Percentiles rank a stretch among this genome's conserved stretches.
phyloP scores from a whole-genome alignment of 352 stramenopile genomes.

The Phytophthora colocasiae region DNA sequence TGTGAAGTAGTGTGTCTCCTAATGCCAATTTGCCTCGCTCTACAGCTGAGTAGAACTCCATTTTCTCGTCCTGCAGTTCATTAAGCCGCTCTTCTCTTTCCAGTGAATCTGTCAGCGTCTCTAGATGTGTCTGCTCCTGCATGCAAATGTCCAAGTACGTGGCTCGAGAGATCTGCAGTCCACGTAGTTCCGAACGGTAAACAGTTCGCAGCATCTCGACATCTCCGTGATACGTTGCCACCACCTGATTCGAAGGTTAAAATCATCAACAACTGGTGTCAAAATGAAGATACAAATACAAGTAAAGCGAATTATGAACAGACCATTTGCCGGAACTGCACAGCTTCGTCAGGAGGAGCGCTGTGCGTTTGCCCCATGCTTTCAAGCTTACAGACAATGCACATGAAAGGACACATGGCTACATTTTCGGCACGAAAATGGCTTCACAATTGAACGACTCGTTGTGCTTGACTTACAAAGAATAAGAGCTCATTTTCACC shows the following conservation, averaged over 20 bases:
- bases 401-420: conserved; percentile 9
- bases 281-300: not conserved
- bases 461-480: not conserved
- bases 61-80: conserved; percentile 74
- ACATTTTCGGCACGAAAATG: not conserved
- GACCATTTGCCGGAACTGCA: conserved; percentile 68
- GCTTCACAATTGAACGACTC: conserved; percentile 1
- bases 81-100: conserved; percentile 56
- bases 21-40: conserved; percentile 65
- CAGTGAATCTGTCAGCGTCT: conserved; percentile 66
- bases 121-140: conserved; percentile 61
- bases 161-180: conserved; percentile 75
- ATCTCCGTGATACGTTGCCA: conserved; percentile 61
- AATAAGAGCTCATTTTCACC: not conserved
- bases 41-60: conserved; percentile 75
- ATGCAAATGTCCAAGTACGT: conserved; percentile 83
- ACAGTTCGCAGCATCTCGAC: conserved; percentile 45
- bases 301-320: conserved; percentile 7
- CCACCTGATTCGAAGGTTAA: conserved; percentile 30
- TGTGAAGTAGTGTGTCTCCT: conserved; percentile 77
- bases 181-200: conserved; percentile 55
- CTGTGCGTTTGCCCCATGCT: conserved; percentile 70
- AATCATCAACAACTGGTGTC: not conserved
- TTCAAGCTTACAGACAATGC: not conserved
- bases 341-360: conserved; percentile 54